Percentiles rank a stretch among this genome's conserved stretches.
These are phyloP conservation scores for Luffa acutangula DNA, from an alignment of 306 rosid species.

Conservation along the genomic window DNA sequence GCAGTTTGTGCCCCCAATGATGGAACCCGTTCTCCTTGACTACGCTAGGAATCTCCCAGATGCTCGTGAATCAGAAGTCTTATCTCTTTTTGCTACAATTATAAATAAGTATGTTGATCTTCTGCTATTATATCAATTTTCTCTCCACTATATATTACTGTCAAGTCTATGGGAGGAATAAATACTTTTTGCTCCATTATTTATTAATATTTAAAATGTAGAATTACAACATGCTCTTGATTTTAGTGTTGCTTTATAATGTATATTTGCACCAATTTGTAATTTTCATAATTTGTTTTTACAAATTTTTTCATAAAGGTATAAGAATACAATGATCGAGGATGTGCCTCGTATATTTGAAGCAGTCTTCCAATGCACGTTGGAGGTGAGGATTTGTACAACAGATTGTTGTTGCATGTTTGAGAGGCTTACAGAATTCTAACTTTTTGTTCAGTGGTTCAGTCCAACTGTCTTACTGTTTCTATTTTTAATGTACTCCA, in stretches of 20 bases:
- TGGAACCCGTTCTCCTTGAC: slow-evolving; percentile 97
- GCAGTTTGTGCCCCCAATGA: slow-evolving; percentile 98
- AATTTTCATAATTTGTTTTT: not conserved
- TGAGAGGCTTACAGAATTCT: not conserved
- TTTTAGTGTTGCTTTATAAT: not conserved
- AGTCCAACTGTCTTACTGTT: not conserved
- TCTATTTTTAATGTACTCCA: not conserved
- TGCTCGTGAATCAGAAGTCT: slow-evolving; percentile 96
- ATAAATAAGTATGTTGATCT: slow-evolving; percentile 59
- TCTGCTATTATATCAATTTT: not conserved
- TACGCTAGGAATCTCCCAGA: slow-evolving; percentile 96
- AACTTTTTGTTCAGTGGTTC: not conserved
- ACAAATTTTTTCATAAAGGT: slow-evolving; percentile 31
- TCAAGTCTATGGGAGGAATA: not conserved
- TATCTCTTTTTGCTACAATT: slow-evolving; percentile 95
- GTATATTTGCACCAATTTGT: not conserved
- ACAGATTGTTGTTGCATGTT: not conserved
- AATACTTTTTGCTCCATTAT: not conserved
- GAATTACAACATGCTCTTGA: not conserved
- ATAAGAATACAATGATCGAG: slow-evolving; percentile 79
- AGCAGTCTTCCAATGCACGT: slow-evolving; percentile 97
- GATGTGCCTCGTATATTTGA: slow-evolving; percentile 97
- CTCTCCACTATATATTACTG: not conserved
- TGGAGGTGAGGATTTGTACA: slow-evolving; percentile 50
- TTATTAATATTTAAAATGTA: not conserved